Percentiles rank a stretch among this genome's conserved stretches.
phyloP scores from a whole-genome alignment of 192 early-diverging fungal genomes.

The Coemansia sp. region DNA sequence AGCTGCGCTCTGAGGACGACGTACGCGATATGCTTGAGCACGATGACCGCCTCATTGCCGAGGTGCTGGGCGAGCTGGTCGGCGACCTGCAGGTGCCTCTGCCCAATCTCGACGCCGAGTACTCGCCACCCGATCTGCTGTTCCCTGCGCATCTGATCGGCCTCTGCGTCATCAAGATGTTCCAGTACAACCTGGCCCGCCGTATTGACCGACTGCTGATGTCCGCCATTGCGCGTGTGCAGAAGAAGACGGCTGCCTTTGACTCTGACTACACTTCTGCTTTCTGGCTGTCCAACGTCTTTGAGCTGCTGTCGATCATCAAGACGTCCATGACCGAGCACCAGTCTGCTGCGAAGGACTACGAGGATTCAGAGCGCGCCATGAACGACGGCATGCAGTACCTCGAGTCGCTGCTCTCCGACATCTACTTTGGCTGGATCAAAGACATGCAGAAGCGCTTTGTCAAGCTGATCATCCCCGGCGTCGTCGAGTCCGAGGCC shows the following conservation, averaged over 20 bases:
- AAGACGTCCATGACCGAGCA: slow-evolving; percentile 71
- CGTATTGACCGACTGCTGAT: slow-evolving; percentile 83
- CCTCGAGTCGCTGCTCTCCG: slow-evolving; percentile 85
- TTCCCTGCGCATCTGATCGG: slow-evolving; percentile 96
- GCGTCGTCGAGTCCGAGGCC: slow-evolving; percentile 94
- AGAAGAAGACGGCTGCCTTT: slow-evolving; percentile 66
- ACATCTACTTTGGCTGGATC: slow-evolving; percentile 98
- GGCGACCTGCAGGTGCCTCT: slow-evolving; percentile 87
- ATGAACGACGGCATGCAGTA: slow-evolving; percentile 87
- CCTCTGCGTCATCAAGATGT: slow-evolving; percentile 78
- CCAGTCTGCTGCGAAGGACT: slow-evolving; percentile 62
- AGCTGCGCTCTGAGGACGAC: slow-evolving; percentile 41
- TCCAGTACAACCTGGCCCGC: slow-evolving; percentile 76
- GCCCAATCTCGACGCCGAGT: slow-evolving; percentile 77
- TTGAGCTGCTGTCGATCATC: slow-evolving; percentile 90
- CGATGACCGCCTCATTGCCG: slow-evolving; percentile 66
- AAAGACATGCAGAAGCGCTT: slow-evolving; percentile 95
- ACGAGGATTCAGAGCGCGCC: slow-evolving; percentile 69
- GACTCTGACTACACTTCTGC: slow-evolving; percentile 63
- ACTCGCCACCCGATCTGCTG: slow-evolving; percentile 66
- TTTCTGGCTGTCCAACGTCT: slow-evolving; percentile 98
- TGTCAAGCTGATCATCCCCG: slow-evolving; percentile 91
- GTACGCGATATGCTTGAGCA: slow-evolving; percentile 58
- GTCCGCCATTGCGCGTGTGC: slow-evolving; percentile 81
- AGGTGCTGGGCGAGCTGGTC: slow-evolving; percentile 88